Conservation (phyloP, 1,284 basidiomycete species). For the Microbotryomycetes sp. region DNA sequence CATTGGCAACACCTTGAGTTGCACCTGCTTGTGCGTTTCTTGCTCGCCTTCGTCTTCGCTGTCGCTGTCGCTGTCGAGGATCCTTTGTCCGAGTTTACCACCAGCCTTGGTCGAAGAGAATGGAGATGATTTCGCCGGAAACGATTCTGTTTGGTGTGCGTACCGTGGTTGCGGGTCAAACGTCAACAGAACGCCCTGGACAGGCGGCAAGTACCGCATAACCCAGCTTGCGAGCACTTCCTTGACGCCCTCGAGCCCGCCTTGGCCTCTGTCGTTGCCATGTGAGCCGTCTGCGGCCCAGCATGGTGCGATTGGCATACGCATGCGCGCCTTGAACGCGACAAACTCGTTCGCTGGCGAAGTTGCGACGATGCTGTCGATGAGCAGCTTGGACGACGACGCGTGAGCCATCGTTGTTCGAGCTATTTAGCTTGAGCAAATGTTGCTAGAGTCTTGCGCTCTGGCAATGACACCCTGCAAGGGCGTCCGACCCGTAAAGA, state of each 20-base stretch:
- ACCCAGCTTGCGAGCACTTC: conserved; percentile 88
- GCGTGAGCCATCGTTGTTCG: not conserved
- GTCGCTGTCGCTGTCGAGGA: not conserved
- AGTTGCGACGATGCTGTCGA: not conserved
- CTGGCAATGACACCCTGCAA: too few species aligned
- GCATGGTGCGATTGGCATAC: conserved; percentile 71
- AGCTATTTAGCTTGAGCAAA: too few species aligned
- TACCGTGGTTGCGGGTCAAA: conserved; percentile 64
- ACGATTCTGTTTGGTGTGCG: conserved; percentile 56
- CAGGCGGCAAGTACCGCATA: conserved; percentile 84
- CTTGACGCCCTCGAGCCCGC: conserved; percentile 53
- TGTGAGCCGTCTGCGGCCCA: conserved; percentile 54
- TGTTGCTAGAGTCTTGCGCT: too few species aligned
- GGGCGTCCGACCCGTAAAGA: too few species aligned
- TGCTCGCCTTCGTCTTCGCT: not conserved
- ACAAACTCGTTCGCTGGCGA: conserved; percentile 51
- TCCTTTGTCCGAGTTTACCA: not conserved
- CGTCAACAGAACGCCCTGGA: conserved; percentile 79
- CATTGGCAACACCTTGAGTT: conserved; percentile 27
- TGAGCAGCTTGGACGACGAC: not conserved
- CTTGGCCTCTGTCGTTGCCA: not conserved
- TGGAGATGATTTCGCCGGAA: conserved; percentile 43
- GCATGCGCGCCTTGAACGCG: conserved; percentile 57
- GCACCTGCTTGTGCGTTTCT: not conserved
- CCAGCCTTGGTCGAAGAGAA: conserved; percentile 6